These are phyloP conservation scores for Rutidosis leptorrhynchoides DNA, from an alignment of 129 eudicot genomes.

Conservation along the genomic window DNA sequence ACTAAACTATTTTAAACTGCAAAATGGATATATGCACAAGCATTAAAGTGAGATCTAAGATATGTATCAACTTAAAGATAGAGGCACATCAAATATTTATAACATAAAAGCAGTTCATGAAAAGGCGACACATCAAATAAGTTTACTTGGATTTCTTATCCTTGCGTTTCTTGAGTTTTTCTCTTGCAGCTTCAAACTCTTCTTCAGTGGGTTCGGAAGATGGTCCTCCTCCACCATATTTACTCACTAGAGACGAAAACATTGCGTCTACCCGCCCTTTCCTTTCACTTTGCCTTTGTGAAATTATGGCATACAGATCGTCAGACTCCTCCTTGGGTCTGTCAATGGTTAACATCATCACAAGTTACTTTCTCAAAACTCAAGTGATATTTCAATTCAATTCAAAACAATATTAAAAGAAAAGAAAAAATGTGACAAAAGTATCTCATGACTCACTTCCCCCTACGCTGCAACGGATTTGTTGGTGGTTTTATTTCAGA, in stretches of 20 bases:
- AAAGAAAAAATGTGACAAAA: not conserved
- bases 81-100: not conserved
- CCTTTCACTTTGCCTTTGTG: constrained; percentile 78
- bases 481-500: constrained; percentile 84
- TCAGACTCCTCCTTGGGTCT: constrained; percentile 64
- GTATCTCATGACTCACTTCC: constrained; percentile 49
- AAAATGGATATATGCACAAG: not conserved
- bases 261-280: constrained; percentile 62
- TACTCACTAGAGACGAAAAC: constrained; percentile 66
- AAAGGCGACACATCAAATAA: not conserved
- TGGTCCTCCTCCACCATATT: constrained; percentile 57
- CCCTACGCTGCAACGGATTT: constrained; percentile 53
- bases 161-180: constrained; percentile 48
- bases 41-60: not conserved
- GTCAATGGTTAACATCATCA: constrained; percentile 5
- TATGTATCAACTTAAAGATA: not conserved
- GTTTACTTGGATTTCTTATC: constrained; percentile 48
- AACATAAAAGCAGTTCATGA: not conserved
- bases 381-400: too few relatives aligned
- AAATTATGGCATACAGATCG: constrained; percentile 66
- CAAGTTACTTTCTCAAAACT: constrained; percentile 10
- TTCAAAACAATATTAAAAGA: not conserved
- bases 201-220: constrained; percentile 78
- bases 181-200: constrained; percentile 87
- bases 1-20: too few relatives aligned